These are phyloP conservation scores for Wickerhamiella kazuoi DNA, from an alignment of 805 yeast species.

Conservation along the genomic window DNA sequence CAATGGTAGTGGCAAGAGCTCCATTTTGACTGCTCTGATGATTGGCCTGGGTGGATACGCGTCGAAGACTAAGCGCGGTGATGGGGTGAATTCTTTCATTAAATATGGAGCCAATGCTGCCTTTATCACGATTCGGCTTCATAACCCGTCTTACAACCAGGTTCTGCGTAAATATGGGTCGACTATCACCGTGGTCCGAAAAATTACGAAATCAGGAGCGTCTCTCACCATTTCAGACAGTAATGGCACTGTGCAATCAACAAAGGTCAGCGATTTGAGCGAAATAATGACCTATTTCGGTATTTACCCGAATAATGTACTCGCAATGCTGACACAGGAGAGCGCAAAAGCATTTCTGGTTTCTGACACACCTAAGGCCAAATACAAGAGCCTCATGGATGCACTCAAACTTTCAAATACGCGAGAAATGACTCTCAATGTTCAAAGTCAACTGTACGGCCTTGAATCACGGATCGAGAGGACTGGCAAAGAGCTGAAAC, in stretches of 20 bases:
- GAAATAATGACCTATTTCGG: slow-evolving; percentile 52
- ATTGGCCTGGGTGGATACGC: slow-evolving; percentile 85
- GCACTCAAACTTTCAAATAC: slow-evolving; percentile 17
- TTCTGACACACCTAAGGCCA: slow-evolving; percentile 49
- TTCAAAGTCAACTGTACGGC: not conserved
- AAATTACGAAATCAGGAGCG: slow-evolving; percentile 33
- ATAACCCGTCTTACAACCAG: slow-evolving; percentile 36
- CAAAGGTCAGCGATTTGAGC: slow-evolving; percentile 51
- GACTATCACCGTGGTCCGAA: slow-evolving; percentile 52
- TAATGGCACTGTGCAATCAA: slow-evolving; percentile 34
- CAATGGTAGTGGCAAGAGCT: slow-evolving; percentile 85
- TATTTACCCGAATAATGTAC: slow-evolving; percentile 73
- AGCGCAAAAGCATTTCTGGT: slow-evolving; percentile 82
- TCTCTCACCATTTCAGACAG: slow-evolving; percentile 39
- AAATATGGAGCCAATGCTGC: slow-evolving; percentile 62
- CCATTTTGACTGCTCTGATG: slow-evolving; percentile 71
- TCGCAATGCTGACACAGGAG: slow-evolving; percentile 86
- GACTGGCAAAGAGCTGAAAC: slow-evolving; percentile 4
- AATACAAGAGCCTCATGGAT: slow-evolving; percentile 60
- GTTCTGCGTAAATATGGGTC: slow-evolving; percentile 53
- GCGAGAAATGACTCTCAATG: not conserved
- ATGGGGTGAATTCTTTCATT: slow-evolving; percentile 48
- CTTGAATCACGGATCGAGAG: slow-evolving; percentile 9
- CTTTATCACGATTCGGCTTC: slow-evolving; percentile 43
- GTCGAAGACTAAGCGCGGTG: slow-evolving; percentile 69